phyloP scores from a whole-genome alignment of 2,329 filamentous ascomycete genomes.

The Diaporthe vaccinii region DNA sequence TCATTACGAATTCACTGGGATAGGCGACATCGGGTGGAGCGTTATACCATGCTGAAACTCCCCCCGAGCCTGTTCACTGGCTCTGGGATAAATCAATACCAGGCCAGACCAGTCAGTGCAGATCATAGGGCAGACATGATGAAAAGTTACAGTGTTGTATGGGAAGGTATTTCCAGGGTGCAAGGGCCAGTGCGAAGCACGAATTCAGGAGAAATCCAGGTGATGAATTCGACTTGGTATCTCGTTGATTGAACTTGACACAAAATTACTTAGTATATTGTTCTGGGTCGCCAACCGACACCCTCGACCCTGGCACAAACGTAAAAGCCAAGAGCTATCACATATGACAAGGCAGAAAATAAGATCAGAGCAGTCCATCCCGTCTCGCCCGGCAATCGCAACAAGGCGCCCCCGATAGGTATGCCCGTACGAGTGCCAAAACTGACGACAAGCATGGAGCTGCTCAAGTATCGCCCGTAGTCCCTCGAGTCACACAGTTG shows the following conservation, averaged over 20 bases:
- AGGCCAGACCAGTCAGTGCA: neutral
- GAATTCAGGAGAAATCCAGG: neutral
- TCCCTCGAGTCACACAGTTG: conserved; percentile 82
- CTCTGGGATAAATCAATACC: neutral
- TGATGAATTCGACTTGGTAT: no score
- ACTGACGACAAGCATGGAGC: conserved; percentile 81
- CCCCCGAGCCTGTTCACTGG: neutral
- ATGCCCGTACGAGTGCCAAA: conserved; percentile 72
- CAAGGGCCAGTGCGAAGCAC: neutral
- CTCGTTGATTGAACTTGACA: no score
- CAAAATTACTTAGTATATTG: conserved; percentile 43
- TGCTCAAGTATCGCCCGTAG: conserved; percentile 87
- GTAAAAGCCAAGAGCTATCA: conserved; percentile 50
- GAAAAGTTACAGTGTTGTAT: neutral
- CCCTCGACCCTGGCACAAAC: conserved; percentile 49
- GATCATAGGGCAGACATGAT: neutral
- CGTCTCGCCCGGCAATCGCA: conserved; percentile 48
- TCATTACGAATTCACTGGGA: neutral
- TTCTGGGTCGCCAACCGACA: conserved; percentile 50
- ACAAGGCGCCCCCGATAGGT: conserved; percentile 57
- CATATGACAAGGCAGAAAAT: conserved; percentile 54
- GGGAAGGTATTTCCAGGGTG: neutral
- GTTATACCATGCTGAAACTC: neutral
- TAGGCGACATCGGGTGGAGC: neutral
- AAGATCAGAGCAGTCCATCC: conserved; percentile 55